Evolutionary conservation across 2,329 filamentous ascomycete species (phyloP).

Genomic region (Lachnellula cervina): DNA sequence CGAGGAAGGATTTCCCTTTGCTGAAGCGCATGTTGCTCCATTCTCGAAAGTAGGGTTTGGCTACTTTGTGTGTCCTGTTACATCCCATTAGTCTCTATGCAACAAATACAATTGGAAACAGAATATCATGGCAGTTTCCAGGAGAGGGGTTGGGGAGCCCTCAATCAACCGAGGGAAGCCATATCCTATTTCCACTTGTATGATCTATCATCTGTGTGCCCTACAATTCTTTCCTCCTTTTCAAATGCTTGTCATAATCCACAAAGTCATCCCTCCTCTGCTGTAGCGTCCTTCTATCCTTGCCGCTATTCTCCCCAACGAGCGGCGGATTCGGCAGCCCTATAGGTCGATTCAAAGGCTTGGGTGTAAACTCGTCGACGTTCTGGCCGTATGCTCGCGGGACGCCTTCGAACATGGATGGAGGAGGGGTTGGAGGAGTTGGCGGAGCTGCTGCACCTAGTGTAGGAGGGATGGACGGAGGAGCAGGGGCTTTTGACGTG

Average conservation of each 20-base stretch:
- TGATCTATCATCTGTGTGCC: not conserved
- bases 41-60: slow-evolving; percentile 92
- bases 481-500: not conserved
- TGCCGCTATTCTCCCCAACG: slow-evolving; percentile 75
- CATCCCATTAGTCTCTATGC: not conserved
- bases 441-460: slow-evolving; percentile 6
- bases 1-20: slow-evolving; percentile 87
- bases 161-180: not conserved
- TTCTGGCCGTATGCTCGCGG: slow-evolving; percentile 56
- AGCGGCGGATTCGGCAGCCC: slow-evolving; percentile 71
- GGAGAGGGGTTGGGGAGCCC: not conserved
- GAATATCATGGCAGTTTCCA: too few species aligned
- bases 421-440: slow-evolving; percentile 24
- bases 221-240: slow-evolving; percentile 70
- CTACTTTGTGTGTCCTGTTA: slow-evolving; percentile 65
- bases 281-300: slow-evolving; percentile 61
- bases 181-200: not conserved
- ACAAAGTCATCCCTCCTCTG: slow-evolving; percentile 76
- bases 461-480: not conserved
- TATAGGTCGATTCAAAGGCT: slow-evolving; percentile 66
- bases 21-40: slow-evolving; percentile 80
- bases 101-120: not conserved
- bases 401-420: slow-evolving; percentile 49
- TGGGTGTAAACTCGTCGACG: slow-evolving; percentile 51
- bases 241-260: slow-evolving; percentile 78